A percentile compares a stretch with the other conserved stretches of the same genome.
These are phyloP conservation scores for Chalciporus chontae DNA, from an alignment of 768 basidiomycete genomes.

Conservation along the genomic window DNA sequence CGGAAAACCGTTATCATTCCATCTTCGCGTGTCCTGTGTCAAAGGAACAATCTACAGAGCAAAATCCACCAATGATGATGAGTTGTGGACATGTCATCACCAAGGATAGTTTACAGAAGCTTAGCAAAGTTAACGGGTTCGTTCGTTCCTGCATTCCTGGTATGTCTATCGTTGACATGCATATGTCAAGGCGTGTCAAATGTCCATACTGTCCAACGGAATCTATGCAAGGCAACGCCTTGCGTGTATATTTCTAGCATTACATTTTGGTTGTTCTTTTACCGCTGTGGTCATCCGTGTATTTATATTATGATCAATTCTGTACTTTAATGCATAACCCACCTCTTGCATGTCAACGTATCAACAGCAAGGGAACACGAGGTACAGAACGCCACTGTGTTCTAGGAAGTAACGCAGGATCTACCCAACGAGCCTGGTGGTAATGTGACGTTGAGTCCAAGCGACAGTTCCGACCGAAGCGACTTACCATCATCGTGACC, in stretches of 20 bases:
- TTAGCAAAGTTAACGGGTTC: slow-evolving; percentile 81
- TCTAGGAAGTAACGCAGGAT: slow-evolving; percentile 11
- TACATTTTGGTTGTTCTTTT: not conserved
- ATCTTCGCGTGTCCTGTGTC: slow-evolving; percentile 98
- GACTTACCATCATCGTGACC: slow-evolving; percentile 47
- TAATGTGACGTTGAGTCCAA: not conserved
- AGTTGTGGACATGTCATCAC: slow-evolving; percentile 93
- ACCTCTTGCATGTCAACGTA: not conserved
- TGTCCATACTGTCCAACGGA: slow-evolving; percentile 96
- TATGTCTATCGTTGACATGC: not conserved
- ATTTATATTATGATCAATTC: slow-evolving; percentile 1
- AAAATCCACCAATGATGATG: slow-evolving; percentile 98
- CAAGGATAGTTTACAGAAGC: slow-evolving; percentile 84
- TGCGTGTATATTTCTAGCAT: slow-evolving; percentile 63
- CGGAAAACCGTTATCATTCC: slow-evolving; percentile 91
- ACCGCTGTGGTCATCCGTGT: not conserved
- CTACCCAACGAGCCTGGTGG: slow-evolving; percentile 27
- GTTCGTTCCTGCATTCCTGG: slow-evolving; percentile 35
- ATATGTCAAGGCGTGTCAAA: slow-evolving; percentile 70
- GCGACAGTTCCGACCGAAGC: not conserved
- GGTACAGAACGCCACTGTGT: not conserved
- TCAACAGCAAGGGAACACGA: no score
- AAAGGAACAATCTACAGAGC: slow-evolving; percentile 91
- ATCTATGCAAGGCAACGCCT: slow-evolving; percentile 50
- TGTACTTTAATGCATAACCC: slow-evolving; percentile 9